Conservation (phyloP, 495 filamentous ascomycete species). For the Hypoxylon lienhwacheense region DNA sequence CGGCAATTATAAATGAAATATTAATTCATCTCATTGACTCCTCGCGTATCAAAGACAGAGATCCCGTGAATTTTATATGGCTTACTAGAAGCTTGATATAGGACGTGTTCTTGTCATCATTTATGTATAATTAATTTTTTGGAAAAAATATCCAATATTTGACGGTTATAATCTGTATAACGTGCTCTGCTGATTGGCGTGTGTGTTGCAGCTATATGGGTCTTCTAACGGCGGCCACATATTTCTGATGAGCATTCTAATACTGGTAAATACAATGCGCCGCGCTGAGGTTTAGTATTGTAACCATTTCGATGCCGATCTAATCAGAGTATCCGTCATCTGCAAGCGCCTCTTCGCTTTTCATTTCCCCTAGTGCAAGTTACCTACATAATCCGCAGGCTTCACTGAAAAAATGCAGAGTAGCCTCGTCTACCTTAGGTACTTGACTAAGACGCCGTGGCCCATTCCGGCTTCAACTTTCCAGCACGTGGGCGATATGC, state of each 20-base stretch:
- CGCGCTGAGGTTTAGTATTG: too few relatives aligned
- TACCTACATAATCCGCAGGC: neutral
- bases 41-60: neutral
- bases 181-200: slow-evolving; percentile 4
- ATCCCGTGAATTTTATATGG: neutral
- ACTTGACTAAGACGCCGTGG: too few relatives aligned
- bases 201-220: slow-evolving; percentile 1
- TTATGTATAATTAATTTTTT: too few relatives aligned
- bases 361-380: neutral
- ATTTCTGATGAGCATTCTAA: neutral
- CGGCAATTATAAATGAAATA: neutral
- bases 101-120: slow-evolving; percentile 1
- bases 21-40: too few relatives aligned
- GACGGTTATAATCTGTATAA: slow-evolving; percentile 4
- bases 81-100: neutral
- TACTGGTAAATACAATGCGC: slow-evolving; percentile 6
- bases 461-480: slow-evolving; percentile 30
- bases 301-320: too few relatives aligned
- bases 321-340: neutral
- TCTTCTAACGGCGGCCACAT: slow-evolving; percentile 9
- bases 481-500: slow-evolving; percentile 35
- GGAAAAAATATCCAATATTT: neutral
- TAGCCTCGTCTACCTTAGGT: slow-evolving; percentile 6
- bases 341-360: neutral
- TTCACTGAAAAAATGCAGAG: slow-evolving; percentile 2